Evolutionary conservation across 495 filamentous ascomycete genomes (phyloP).

Genomic region (Haplographium delicatum): DNA sequence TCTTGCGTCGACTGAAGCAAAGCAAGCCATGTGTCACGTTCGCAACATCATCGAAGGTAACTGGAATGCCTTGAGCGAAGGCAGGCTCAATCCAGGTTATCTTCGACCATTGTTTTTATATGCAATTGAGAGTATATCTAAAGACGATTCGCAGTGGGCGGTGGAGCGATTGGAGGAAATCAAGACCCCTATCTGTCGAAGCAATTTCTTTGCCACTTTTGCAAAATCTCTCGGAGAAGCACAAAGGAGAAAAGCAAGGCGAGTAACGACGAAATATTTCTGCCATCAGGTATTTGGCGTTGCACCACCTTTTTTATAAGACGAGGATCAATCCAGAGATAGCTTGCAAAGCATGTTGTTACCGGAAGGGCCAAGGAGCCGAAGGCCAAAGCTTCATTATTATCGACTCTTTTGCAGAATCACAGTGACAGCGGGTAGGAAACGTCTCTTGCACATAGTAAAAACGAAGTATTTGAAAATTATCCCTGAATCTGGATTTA

Average conservation of each 20-base stretch:
- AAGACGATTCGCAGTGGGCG: neutral
- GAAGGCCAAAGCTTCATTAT: no score
- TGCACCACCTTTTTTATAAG: neutral
- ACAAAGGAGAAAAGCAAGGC: neutral
- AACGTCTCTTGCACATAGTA: no score
- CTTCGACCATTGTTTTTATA: slow-evolving; percentile 22
- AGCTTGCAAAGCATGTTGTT: no score
- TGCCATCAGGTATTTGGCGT: neutral
- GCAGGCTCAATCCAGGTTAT: neutral
- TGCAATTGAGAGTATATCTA: neutral
- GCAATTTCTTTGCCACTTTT: neutral
- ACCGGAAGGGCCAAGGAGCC: no score
- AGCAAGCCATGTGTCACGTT: slow-evolving; percentile 2
- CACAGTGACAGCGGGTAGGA: no score
- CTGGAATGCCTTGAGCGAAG: slow-evolving; percentile 4
- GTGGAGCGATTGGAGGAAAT: neutral
- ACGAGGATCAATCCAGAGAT: neutral
- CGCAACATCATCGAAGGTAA: slow-evolving; percentile 2
- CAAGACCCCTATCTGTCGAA: neutral
- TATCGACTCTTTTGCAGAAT: no score
- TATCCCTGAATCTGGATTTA: no score
- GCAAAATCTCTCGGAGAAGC: neutral
- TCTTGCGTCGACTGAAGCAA: slow-evolving; percentile 1
- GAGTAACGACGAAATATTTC: neutral
- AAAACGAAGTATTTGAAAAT: no score